These are phyloP conservation scores for Sarocladium kiliense DNA, from an alignment of 2,329 filamentous ascomycete species.

Conservation along the genomic window DNA sequence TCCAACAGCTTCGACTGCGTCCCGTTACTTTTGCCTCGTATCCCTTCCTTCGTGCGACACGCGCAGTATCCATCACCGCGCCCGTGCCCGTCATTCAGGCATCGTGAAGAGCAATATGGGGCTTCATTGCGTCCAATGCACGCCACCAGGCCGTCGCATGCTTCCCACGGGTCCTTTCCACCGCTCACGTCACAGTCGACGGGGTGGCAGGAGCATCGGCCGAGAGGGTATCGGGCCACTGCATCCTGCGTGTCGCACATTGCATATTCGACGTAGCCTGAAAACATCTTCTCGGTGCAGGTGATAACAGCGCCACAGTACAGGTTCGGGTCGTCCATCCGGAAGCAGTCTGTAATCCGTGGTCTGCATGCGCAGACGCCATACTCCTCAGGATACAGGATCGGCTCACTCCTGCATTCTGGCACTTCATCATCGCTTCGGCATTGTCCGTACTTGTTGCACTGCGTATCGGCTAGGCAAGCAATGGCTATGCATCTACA, in stretches of 20 bases:
- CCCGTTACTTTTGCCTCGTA: background rate
- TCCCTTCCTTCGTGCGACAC: background rate
- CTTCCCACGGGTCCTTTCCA: background rate
- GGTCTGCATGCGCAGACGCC: background rate
- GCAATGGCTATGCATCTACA: too few relatives aligned
- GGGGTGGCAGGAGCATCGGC: background rate
- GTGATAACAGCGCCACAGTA: background rate
- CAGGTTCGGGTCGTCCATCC: background rate
- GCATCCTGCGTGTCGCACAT: background rate
- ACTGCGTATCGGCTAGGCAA: background rate
- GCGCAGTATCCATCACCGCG: background rate
- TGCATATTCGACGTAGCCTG: background rate
- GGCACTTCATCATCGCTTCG: constrained; percentile 13
- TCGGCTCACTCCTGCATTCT: background rate
- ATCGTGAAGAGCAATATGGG: background rate
- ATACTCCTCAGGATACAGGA: background rate
- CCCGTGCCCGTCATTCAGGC: background rate
- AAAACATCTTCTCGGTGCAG: background rate
- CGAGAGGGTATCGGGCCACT: background rate
- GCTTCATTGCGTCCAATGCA: background rate
- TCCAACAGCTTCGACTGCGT: background rate
- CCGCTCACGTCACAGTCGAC: background rate
- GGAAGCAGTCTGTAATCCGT: background rate
- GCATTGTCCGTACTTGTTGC: background rate
- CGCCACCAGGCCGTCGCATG: background rate